Base-by-base conservation (phyloP, 148 eudicot genomes). In the Silene latifolia region DNA sequence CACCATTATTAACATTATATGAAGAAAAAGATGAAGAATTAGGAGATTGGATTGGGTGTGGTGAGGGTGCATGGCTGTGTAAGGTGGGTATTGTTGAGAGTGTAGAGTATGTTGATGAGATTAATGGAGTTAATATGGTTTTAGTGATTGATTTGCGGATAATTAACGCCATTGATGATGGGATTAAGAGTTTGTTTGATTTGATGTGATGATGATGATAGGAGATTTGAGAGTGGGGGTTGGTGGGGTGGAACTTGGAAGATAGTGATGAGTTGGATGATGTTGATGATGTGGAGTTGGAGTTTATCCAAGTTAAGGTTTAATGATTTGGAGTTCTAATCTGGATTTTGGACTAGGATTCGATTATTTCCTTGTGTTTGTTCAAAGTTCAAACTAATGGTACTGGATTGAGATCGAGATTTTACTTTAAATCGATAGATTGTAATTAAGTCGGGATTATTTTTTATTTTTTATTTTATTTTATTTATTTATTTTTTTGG, bases 1-100 rank as follows among this genome's bases (percentile, higher is more conserved):
- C 91, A 46, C 62, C 72, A 9, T 81, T 21, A 47, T 87, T 86
- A n/a, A 96, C 67, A 63, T 89, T 88, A 80, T 85, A 90, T 59
- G 86, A 84, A 42, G 84, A 86, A 24, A 82, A 82, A 20, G 83
- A 80, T 10, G 19, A 19, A 2, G 57, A 71, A 48, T 63, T 19
- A 5, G 0, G 63, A 17, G 79, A 9, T n/a, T 25, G 0, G 44
- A 9, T 67, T 35, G 35, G 35, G 62, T 4, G 1, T 51, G 56
- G 56, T 51, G 1, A 60, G 0, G 63, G 63, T 21, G 65, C 1
- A 27, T n/a, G n/a, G n/a, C n/a, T n/a, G n/a, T n/a, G n/a, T n/a
- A n/a, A n/a, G n/a, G n/a, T n/a, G n/a, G 69, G 48, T 35, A 51
- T 6, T n/a, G 66, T 25, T 4, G 32, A 66, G 21, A n/a, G 68